Evolutionary conservation across 164 flowering plant species (phyloP).

Genomic region (Magnolia officinalis): DNA sequence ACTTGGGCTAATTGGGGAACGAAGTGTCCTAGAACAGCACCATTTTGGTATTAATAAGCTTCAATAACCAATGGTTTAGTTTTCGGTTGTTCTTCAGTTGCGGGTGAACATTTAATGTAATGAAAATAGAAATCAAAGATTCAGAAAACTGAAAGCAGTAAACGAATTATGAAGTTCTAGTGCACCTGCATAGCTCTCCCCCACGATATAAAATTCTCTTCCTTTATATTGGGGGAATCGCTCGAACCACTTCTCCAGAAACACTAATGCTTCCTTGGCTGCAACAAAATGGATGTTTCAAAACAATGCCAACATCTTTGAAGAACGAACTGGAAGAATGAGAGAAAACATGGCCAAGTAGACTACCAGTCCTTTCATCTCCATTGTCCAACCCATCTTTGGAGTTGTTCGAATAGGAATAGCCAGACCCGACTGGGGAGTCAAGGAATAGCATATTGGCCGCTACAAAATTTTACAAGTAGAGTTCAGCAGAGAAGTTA

Average conservation of each 20-base stretch:
- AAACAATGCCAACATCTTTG: background rate
- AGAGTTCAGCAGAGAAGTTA: background rate
- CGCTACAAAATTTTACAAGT: conserved; percentile 41
- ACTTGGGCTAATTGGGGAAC: conserved; percentile 94
- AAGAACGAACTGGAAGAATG: background rate
- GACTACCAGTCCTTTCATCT: conserved; percentile 71
- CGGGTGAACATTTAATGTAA: background rate
- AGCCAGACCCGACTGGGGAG: conserved; percentile 88
- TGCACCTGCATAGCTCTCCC: conserved; percentile 88
- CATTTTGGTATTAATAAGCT: background rate
- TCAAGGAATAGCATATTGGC: conserved; percentile 79
- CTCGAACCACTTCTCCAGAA: conserved; percentile 69
- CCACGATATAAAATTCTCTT: conserved; percentile 68
- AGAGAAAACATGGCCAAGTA: background rate
- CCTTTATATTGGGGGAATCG: conserved; percentile 77
- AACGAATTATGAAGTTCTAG: background rate
- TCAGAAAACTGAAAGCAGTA: background rate
- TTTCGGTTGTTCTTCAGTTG: no score
- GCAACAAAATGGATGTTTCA: conserved; percentile 17
- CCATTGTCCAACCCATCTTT: conserved; percentile 59
- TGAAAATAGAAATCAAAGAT: background rate
- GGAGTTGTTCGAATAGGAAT: conserved; percentile 71
- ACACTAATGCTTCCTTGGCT: conserved; percentile 65
- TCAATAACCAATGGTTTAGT: background rate
- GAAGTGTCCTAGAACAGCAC: conserved; percentile 68